Base-by-base conservation (phyloP, 2,329 filamentous ascomycete genomes). In the Cladophialophora psammophila region DNA sequence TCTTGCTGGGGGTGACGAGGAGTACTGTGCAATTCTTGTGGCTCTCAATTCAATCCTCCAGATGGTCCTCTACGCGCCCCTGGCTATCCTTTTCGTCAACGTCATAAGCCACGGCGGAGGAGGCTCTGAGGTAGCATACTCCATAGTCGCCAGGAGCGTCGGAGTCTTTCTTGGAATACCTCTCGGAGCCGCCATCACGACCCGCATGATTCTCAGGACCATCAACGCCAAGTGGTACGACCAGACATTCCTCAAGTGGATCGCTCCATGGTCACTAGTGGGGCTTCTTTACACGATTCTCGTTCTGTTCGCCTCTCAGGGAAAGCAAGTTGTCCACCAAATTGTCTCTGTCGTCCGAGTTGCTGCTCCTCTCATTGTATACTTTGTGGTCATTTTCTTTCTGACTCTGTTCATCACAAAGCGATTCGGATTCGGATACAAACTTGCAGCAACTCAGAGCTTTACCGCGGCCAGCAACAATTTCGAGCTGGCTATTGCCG, bases 251-350 rank as follows among this genome's bases (percentile, higher is more conserved):
- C 76, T 96, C n/a, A 86, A 84, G 35, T 88, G 85, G 75, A 82
- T 88, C 3, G 85, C 88, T 0, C 93, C 93, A 0, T 90, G 87
- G 84, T 94, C 91, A 0, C 84, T 96, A 1, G 86, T 96, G 70
- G 93, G 93, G 0, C 84, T 97, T 4, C 81, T 96, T 0, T 96
- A 94, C 80, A 96, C 93, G 0, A 95, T 96, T 72, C 78, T 95
- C 5, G 88, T 96, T 0, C 84, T 97, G 2, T 96, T 97, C 76
- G 93, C 91, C 0, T 91, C 90, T 0, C 93, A 96, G 75, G 92
- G 92, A 2, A 80, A 80, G 34, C 88, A 89, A 59, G 91, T 95
- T 1, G 90, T 94, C 0, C 87, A 92, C 71, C 92, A 96, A 78
- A 91, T 96, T 68, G 90, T 93, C 0, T 90, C 91, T 0, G 93